Percentiles rank a stretch among this genome's conserved stretches.
These are phyloP conservation scores for Zostera marina DNA, from an alignment of 116 monocot species.

Conservation along the genomic window DNA sequence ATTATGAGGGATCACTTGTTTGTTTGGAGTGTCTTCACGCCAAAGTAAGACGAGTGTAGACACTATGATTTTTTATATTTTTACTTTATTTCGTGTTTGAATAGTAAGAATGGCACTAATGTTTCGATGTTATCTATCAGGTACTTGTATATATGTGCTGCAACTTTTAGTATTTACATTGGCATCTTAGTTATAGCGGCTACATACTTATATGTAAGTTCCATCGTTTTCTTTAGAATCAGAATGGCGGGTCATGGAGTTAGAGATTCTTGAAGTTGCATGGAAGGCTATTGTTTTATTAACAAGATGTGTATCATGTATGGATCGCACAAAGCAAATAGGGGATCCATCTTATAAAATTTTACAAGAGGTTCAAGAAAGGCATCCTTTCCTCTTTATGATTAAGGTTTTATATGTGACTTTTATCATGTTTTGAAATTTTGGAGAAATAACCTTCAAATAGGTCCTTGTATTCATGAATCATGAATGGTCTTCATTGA, in stretches of 20 bases:
- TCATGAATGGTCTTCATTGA: no score
- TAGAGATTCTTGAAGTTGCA: neutral
- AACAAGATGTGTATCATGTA: neutral
- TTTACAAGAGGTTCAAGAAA: no score
- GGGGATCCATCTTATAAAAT: no score
- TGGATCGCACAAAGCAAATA: no score
- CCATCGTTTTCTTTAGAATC: constrained; percentile 25
- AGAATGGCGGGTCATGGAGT: constrained; percentile 3
- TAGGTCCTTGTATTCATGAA: no score
- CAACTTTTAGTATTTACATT: constrained; percentile 48
- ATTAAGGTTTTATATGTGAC: no score
- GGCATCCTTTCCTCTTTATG: no score
- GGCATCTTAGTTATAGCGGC: constrained; percentile 32
- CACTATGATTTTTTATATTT: neutral
- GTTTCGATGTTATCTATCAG: constrained; percentile 8
- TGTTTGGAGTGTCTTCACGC: constrained; percentile 97
- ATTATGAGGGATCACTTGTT: constrained; percentile 91
- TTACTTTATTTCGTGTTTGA: no score
- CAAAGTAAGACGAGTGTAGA: constrained; percentile 87
- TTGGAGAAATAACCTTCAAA: no score
- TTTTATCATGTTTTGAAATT: no score
- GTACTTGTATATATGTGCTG: constrained; percentile 72
- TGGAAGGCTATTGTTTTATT: neutral
- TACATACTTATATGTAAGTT: constrained; percentile 26
- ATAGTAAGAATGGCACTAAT: no score